Percentiles rank a stretch among this genome's conserved stretches.
phyloP scores from a whole-genome alignment of 2,329 filamentous ascomycete species.

The Xylariaceae sp. region DNA sequence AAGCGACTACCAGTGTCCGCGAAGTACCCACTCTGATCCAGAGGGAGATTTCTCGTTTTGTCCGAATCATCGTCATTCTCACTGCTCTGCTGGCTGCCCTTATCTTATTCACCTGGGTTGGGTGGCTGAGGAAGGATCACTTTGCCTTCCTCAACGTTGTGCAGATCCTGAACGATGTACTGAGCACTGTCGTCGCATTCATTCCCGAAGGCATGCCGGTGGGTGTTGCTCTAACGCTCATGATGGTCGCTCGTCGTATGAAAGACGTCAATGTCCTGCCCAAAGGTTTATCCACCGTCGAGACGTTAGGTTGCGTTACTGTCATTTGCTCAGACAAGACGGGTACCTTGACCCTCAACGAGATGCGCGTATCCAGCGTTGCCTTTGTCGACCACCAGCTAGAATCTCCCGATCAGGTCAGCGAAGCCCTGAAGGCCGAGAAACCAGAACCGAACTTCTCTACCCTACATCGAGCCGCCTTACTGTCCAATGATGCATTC shows the following conservation, averaged over 20 bases:
- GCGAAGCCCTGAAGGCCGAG: neutral
- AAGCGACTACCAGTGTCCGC: neutral
- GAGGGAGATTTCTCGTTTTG: conserved; percentile 1
- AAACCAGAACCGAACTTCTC: neutral
- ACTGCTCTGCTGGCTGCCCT: neutral
- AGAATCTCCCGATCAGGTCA: neutral
- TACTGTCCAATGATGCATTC: neutral
- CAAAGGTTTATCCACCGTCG: conserved; percentile 1
- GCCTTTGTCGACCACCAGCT: neutral
- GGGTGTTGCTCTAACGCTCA: neutral
- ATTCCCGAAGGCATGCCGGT: conserved; percentile 4
- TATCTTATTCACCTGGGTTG: neutral
- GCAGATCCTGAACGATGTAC: neutral
- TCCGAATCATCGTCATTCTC: neutral
- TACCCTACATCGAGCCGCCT: neutral
- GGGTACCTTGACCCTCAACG: conserved; percentile 1
- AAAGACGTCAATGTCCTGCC: neutral
- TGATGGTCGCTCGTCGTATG: conserved; percentile 2
- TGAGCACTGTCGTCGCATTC: conserved; percentile 1
- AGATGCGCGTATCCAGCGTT: conserved; percentile 1
- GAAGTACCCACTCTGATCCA: neutral
- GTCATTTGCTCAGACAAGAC: conserved; percentile 4
- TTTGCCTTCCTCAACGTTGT: neutral
- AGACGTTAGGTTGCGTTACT: conserved; percentile 1
- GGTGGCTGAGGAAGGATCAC: neutral